Evolutionary conservation across 129 eudicot genomes (phyloP).

Genomic region (Chrysanthemum lavandulifolium): DNA sequence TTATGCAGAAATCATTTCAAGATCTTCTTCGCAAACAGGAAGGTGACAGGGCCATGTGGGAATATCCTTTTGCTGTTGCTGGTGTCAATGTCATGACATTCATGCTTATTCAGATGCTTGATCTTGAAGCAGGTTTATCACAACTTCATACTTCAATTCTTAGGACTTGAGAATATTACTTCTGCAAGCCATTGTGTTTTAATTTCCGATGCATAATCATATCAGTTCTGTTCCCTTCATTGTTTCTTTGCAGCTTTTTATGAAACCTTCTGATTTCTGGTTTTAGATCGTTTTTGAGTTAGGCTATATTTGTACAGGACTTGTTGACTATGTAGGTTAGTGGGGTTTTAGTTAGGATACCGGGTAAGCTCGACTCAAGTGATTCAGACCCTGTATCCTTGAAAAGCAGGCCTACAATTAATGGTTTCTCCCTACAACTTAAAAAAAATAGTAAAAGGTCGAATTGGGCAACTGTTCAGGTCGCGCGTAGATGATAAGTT

Average conservation of each 20-base stretch:
- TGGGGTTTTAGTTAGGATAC: background rate
- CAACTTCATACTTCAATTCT: background rate
- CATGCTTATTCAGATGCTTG: slow-evolving; percentile 99
- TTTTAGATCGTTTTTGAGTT: background rate
- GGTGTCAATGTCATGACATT: slow-evolving; percentile 91
- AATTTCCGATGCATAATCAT: background rate
- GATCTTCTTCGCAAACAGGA: slow-evolving; percentile 86
- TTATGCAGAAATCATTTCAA: slow-evolving; percentile 85
- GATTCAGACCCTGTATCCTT: too few relatives aligned
- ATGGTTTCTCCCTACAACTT: too few relatives aligned
- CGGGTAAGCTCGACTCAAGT: too few relatives aligned
- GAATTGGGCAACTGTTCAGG: too few relatives aligned
- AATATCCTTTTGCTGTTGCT: slow-evolving; percentile 99
- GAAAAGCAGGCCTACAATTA: too few relatives aligned
- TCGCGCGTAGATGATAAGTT: too few relatives aligned
- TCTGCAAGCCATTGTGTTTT: background rate
- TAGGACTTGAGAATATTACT: background rate
- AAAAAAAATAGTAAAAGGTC: too few relatives aligned
- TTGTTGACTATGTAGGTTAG: background rate
- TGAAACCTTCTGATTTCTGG: background rate
- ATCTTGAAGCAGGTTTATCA: slow-evolving; percentile 81
- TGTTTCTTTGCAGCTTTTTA: background rate
- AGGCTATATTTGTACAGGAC: background rate
- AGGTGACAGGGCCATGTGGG: too few relatives aligned
- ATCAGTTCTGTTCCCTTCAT: background rate